Conservation (phyloP, 2,329 filamentous ascomycete species). For the Aspergillus ochraceus region DNA sequence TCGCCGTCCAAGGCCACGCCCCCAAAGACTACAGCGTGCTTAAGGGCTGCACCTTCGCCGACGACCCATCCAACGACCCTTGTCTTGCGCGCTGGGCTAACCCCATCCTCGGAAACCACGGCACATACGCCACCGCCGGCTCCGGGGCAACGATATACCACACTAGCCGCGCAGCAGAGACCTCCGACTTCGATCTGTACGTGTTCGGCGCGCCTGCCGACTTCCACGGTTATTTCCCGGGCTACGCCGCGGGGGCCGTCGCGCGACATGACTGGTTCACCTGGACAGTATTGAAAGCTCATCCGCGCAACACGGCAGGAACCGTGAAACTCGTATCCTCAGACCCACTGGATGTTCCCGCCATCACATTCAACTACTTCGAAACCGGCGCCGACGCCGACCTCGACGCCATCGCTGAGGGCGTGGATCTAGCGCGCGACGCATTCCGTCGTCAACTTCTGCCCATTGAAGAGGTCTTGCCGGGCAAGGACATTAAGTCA, state of each 20-base stretch:
- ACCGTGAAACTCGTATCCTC: constrained; percentile 61
- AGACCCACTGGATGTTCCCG: constrained; percentile 64
- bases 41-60: constrained; percentile 33
- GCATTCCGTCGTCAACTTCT: constrained; percentile 45
- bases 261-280: constrained; percentile 44
- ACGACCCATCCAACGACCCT: constrained; percentile 32
- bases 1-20: constrained; percentile 20
- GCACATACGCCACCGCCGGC: constrained; percentile 52
- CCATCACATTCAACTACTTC: constrained; percentile 64
- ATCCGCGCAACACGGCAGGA: constrained; percentile 63
- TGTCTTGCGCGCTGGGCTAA: constrained; percentile 48
- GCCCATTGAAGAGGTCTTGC: constrained; percentile 44
- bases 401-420: constrained; percentile 56
- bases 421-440: constrained; percentile 53
- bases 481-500: constrained; percentile 42
- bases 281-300: constrained; percentile 58
- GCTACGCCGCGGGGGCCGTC: constrained; percentile 45
- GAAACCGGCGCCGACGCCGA: constrained; percentile 49
- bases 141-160: constrained; percentile 52
- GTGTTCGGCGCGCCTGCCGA: constrained; percentile 57
- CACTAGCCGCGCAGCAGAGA: constrained; percentile 34
- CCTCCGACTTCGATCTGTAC: constrained; percentile 53
- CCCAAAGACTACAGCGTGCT: constrained; percentile 46
- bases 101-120: constrained; percentile 36
- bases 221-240: constrained; percentile 54